Conservation (phyloP, 2,329 filamentous ascomycete species). For the Fusarium begoniae region DNA sequence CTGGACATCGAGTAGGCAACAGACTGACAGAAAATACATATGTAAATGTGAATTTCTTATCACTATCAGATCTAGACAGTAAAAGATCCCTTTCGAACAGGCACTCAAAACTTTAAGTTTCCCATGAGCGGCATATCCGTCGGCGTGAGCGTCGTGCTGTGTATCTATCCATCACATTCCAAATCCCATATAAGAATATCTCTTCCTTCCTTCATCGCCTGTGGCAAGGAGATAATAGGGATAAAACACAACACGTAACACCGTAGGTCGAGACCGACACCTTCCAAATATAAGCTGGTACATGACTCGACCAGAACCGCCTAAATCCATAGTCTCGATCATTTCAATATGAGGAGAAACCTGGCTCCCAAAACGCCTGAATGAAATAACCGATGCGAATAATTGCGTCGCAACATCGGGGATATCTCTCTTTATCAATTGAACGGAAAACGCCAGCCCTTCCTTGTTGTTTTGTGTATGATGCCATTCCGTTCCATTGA, state of each 20-base stretch:
- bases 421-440: constrained; percentile 44
- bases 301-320: constrained; percentile 30
- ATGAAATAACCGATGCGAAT: constrained; percentile 34
- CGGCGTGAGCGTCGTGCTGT: constrained; percentile 36
- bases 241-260: constrained; percentile 28
- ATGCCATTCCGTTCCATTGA: constrained; percentile 42
- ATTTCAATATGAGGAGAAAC: constrained; percentile 9
- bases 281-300: constrained; percentile 1
- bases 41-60: constrained; percentile 7
- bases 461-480: constrained; percentile 35
- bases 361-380: constrained; percentile 8
- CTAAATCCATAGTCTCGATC: constrained; percentile 23
- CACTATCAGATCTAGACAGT: constrained; percentile 27
- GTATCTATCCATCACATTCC: constrained; percentile 32
- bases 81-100: constrained; percentile 18
- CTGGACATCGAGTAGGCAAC: background rate
- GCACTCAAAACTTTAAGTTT: constrained; percentile 16
- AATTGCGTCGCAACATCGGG: constrained; percentile 36
- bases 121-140: constrained; percentile 30
- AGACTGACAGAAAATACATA: background rate
- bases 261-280: background rate
- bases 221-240: constrained; percentile 14
- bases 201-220: constrained; percentile 26
- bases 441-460: constrained; percentile 43
- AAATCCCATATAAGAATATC: constrained; percentile 28